Evolutionary conservation across 805 yeast genomes (phyloP).

Genomic region (Teunomyces atbi): DNA sequence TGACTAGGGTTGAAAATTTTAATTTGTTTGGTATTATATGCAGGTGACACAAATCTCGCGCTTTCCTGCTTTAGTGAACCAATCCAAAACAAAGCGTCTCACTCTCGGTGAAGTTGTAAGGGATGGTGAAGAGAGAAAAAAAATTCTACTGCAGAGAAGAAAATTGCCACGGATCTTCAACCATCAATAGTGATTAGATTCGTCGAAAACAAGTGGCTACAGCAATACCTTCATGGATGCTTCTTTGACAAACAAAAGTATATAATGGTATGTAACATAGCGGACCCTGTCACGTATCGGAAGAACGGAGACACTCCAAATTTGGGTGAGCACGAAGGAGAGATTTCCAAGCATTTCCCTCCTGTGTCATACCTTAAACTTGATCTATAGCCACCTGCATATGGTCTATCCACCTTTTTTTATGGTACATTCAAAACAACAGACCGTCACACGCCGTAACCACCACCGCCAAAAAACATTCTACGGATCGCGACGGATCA

Average conservation of each 20-base stretch:
- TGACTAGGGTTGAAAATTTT: neutral
- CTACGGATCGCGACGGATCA: slow-evolving; percentile 1
- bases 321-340: neutral
- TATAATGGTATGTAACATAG: no score
- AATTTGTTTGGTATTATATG: neutral
- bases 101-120: neutral
- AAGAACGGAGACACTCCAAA: neutral
- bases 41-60: neutral
- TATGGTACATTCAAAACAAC: slow-evolving; percentile 3
- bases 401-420: neutral
- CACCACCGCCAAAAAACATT: neutral
- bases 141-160: neutral
- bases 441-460: slow-evolving; percentile 2
- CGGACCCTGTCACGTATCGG: neutral
- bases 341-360: neutral
- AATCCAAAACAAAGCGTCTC: neutral
- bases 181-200: no score
- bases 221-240: no score
- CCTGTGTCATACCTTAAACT: neutral
- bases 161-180: no score
- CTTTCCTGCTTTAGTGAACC: neutral
- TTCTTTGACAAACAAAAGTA: no score
- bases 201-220: no score
- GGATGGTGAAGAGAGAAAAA: neutral
- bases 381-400: neutral